Evolutionary conservation across 306 rosid species (phyloP).

Genomic region (Corylus avellana): DNA sequence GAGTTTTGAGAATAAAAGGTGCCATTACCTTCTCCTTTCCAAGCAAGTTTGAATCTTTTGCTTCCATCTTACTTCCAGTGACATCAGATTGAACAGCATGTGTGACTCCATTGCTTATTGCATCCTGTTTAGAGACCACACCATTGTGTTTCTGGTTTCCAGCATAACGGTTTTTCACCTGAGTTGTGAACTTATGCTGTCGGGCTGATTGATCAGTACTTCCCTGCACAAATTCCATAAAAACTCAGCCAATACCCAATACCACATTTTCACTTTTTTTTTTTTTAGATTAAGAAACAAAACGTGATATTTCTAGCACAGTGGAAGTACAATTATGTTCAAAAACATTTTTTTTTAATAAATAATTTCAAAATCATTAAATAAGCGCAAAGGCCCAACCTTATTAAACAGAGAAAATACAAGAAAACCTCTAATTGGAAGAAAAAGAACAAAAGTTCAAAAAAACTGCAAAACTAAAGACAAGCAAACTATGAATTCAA

Average conservation of each 20-base stretch:
- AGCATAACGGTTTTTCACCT: constrained; percentile 48
- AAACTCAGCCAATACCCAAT: constrained; percentile 15
- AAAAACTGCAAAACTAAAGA: no score
- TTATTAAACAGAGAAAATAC: no score
- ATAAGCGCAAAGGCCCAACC: no score
- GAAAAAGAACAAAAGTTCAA: no score
- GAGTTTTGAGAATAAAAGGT: constrained; percentile 23
- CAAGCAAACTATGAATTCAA: neutral
- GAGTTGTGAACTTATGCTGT: constrained; percentile 55
- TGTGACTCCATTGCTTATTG: constrained; percentile 59
- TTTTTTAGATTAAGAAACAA: constrained; percentile 6
- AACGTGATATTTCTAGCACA: constrained; percentile 4
- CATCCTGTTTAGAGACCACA: constrained; percentile 37
- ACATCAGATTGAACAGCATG: constrained; percentile 43
- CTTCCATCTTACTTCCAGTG: constrained; percentile 44
- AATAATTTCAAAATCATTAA: no score
- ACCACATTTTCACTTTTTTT: neutral
- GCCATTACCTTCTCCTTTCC: constrained; percentile 64
- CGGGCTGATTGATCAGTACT: constrained; percentile 57
- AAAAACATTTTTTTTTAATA: neutral
- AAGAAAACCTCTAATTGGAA: no score
- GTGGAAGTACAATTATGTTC: neutral
- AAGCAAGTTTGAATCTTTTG: constrained; percentile 50
- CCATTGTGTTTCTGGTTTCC: constrained; percentile 48
- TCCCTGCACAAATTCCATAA: constrained; percentile 57